These are phyloP conservation scores for Xylaria intraflava DNA, from an alignment of 495 filamentous ascomycete species.

Conservation along the genomic window DNA sequence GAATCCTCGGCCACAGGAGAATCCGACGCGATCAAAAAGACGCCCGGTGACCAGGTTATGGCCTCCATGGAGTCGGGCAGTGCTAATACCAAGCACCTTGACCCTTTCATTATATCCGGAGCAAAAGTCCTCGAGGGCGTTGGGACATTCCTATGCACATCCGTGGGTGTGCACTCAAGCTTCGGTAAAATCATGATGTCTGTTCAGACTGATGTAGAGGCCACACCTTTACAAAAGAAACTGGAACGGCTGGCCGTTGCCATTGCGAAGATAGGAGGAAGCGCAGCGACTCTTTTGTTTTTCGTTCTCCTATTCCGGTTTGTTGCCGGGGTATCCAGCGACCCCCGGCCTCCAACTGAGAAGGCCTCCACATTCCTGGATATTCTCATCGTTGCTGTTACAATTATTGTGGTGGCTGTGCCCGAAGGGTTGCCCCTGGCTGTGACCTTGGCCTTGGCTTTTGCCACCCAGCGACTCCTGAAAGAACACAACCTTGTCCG, in stretches of 20 bases:
- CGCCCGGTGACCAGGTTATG: constrained; percentile 55
- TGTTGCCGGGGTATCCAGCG: constrained; percentile 50
- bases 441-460: constrained; percentile 73
- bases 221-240: constrained; percentile 72
- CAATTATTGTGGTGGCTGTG: constrained; percentile 75
- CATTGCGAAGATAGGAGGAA: constrained; percentile 69
- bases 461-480: constrained; percentile 72
- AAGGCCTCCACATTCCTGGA: constrained; percentile 72
- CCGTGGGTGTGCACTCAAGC: constrained; percentile 63
- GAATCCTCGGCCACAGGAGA: constrained; percentile 75
- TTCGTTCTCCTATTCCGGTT: constrained; percentile 72
- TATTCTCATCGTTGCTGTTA: constrained; percentile 77
- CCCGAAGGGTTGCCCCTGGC: constrained; percentile 77
- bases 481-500: constrained; percentile 80
- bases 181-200: constrained; percentile 82
- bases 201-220: constrained; percentile 66
- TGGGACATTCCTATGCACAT: constrained; percentile 73
- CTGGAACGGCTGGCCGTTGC: constrained; percentile 68
- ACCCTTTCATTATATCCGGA: constrained; percentile 79
- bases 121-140: constrained; percentile 73
- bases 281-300: constrained; percentile 61
- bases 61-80: constrained; percentile 50
- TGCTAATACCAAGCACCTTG: constrained; percentile 43
- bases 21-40: constrained; percentile 60
- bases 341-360: constrained; percentile 38